Evolutionary conservation across 495 filamentous ascomycete genomes (phyloP).

Genomic region (Lophiotrema nucula): DNA sequence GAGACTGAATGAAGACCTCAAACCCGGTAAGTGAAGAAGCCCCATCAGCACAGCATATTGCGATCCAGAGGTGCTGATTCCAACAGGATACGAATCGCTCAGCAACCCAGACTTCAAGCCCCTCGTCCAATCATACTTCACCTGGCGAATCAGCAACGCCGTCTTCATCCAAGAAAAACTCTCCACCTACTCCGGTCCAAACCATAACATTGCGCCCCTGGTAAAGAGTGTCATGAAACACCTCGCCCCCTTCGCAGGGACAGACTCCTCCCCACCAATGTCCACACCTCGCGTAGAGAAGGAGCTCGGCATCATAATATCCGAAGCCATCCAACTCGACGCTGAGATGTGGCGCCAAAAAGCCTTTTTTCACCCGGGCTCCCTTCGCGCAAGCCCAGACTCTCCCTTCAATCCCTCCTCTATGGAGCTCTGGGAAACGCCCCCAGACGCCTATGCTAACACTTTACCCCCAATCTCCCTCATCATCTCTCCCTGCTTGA

Average conservation of each 20-base stretch:
- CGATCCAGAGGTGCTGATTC: not conserved
- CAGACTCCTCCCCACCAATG: no score
- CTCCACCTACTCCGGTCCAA: no score
- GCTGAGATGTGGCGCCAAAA: not conserved
- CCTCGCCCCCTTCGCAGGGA: no score
- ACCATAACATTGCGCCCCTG: no score
- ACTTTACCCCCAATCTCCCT: not conserved
- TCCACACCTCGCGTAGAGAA: no score
- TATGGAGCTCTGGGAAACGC: not conserved
- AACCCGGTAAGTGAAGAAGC: not conserved
- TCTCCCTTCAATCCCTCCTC: not conserved
- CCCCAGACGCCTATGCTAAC: not conserved
- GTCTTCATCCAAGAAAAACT: no score
- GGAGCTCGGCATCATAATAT: not conserved
- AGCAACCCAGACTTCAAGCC: no score
- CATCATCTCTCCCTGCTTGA: not conserved
- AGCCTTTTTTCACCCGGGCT: not conserved
- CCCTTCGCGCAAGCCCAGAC: not conserved
- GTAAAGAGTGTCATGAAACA: no score
- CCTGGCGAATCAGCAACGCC: no score
- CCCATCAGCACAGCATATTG: no score
- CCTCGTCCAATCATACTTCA: no score
- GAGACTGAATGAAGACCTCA: not conserved
- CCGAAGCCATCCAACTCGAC: not conserved
- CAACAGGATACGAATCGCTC: not conserved